Base-by-base conservation (phyloP, 495 filamentous ascomycete species). In the Aspergillus funiculosus region DNA sequence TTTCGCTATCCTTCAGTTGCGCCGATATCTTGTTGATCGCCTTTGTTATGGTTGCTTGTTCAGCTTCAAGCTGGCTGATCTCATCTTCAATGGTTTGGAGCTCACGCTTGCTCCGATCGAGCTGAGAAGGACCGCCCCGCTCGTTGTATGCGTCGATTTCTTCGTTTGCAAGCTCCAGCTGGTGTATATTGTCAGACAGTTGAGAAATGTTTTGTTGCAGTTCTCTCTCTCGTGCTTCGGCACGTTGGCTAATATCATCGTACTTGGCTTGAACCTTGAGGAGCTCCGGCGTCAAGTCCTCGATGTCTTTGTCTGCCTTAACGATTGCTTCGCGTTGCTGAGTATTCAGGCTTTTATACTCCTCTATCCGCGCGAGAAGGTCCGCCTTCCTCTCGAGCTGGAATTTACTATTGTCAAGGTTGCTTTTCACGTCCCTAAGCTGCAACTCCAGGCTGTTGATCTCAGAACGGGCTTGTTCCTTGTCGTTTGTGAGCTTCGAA, bases 131-230 rank as follows among this genome's bases (percentile, higher is more conserved):
- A 1, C 90, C 94, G 31, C 85, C 88, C 36, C 79, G 73, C 37
- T 86, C 76, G 31, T 85, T 70, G 64, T 95, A 99, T 5, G 78
- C 76, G 44, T 83, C 80, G 56, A 99, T 94, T 26, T 87, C 84
- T 30, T 77, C 71, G 50, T 86, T 83, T 31, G 85, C 76, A 57
- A 81, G 64, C 50, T 80, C 82, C 4, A 97, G 77, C 58, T 94
- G 81, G 53, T 84, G 78, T 27, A 88, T 71, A 39, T 78, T 94
- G 15, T 82, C 77, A 1, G 79, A 77, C 18, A 95, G 68, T 27
- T 76, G 78, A 25, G 80, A 81, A 13, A 84, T 80, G 48, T 84
- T 82, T 34, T 82, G 75, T 28, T 87, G 82, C 29, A 92, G 64
- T 44, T 80, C 76, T 50, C 84, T 82, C 54, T 95, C 86, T 39